Percentiles rank a stretch among this genome's conserved stretches.
Evolutionary conservation across 176 grass and related monocot genomes (phyloP).

Genomic region (Triticum aestivum): IWGSC_CS_RefSeq_v2.1 NC_057808.1:505351129-505351628

Average conservation of each 20-base stretch:
- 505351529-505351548: not conserved
- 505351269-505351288: not conserved
- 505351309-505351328: not conserved
- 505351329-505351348: not conserved
- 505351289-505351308: not conserved
- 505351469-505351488: not conserved
- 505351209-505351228: too few relatives aligned
- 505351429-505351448: not conserved
- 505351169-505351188: too few relatives aligned
- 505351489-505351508: not conserved
- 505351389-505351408: not conserved
- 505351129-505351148: not conserved
- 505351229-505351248: too few relatives aligned
- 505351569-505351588: not conserved
- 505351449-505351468: not conserved
- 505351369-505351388: not conserved
- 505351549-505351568: not conserved
- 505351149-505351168: too few relatives aligned
- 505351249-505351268: too few relatives aligned
- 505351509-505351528: not conserved
- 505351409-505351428: not conserved
- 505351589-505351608: not conserved
- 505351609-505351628: not conserved
- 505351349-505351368: not conserved
- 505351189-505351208: too few relatives aligned